Percentiles rank a stretch among this genome's conserved stretches.
phyloP scores from a whole-genome alignment of 2,329 filamentous ascomycete genomes.

The Trichophyton mentagrophytes region DNA sequence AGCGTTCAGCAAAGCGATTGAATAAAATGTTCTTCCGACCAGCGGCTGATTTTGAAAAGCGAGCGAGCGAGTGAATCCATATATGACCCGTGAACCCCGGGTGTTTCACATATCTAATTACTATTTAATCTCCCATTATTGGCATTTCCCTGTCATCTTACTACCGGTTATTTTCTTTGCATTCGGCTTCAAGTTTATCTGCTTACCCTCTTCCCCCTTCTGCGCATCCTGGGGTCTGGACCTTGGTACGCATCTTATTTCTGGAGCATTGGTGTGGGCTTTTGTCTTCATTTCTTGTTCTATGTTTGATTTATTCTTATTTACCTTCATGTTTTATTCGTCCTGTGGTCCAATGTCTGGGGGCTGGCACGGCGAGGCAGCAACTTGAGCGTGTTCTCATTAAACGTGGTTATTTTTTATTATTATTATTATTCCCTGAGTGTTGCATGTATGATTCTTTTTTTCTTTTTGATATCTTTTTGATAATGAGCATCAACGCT shows the following conservation, averaged over 20 bases:
- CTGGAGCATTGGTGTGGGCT: neutral
- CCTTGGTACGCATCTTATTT: neutral
- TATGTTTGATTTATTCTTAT: no score
- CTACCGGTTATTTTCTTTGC: neutral
- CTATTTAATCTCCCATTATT: neutral
- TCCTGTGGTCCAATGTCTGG: neutral
- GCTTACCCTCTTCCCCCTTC: neutral
- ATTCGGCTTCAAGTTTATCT: neutral
- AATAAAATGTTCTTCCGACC: constrained; percentile 5
- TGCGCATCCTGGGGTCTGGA: constrained; percentile 1
- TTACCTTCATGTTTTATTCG: neutral
- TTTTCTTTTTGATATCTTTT: no score
- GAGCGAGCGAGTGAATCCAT: neutral
- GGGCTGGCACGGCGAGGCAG: neutral
- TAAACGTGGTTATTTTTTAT: neutral
- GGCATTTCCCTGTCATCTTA: neutral
- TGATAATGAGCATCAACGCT: no score
- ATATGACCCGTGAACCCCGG: neutral
- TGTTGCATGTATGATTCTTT: no score
- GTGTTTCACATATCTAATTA: neutral
- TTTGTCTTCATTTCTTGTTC: neutral
- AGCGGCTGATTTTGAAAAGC: neutral
- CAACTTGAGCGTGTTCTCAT: neutral
- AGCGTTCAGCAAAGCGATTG: constrained; percentile 32
- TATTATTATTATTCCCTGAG: neutral